Evolutionary conservation across 352 stramenopile genomes (phyloP), one percentile per base, ranked within the genome.

Genomic region (Phytopythium helicoides): DNA sequence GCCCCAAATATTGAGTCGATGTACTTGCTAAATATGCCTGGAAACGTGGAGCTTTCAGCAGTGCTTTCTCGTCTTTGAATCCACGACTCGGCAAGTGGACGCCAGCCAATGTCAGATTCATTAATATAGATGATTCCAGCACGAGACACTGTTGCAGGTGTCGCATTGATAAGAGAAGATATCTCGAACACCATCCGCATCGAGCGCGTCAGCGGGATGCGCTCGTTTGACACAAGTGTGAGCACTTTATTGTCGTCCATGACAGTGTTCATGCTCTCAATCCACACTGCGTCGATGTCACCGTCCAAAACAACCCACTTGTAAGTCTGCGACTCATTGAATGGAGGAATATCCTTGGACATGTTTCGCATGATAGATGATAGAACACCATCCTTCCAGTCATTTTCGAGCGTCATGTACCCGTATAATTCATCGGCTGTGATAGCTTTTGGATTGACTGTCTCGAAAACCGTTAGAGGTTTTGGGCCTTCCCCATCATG

Each of bases 151-250:
- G 96, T 99, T 8, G 95, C 95, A 12, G 95, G 95, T 1, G 95
- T 98, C 12, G 96, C 96, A 52, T 98, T 98, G 45, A 95, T 92
- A 6, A 99, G 70, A 16, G 92, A 98, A 58, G 97, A 95, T 31
- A 99, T 97, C 67, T 99, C 96, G 75, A 99, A 99, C 15, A 99
- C 86, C 64, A 99, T 89, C 26, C 95, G 87, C 96, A 99, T 98
- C 0, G 90, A 73, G n/a, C 91, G 84, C 6, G 89, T 98, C 16
- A 99, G 65, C 2, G 95, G 96, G 19, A 99, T 97, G 22, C 96
- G 92, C 68, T 99, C 96, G 67, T 99, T 99, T 3, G 91, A 98
- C 12, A 98, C 96, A 4, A 98, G 75, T 14, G 95, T 99, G 6
- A 99, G 79, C 38, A 98, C 94, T 54, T 97, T 96, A 63, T 96